These are phyloP conservation scores for Lipomyces oligophaga DNA, from an alignment of 805 yeast species.

Conservation along the genomic window DNA sequence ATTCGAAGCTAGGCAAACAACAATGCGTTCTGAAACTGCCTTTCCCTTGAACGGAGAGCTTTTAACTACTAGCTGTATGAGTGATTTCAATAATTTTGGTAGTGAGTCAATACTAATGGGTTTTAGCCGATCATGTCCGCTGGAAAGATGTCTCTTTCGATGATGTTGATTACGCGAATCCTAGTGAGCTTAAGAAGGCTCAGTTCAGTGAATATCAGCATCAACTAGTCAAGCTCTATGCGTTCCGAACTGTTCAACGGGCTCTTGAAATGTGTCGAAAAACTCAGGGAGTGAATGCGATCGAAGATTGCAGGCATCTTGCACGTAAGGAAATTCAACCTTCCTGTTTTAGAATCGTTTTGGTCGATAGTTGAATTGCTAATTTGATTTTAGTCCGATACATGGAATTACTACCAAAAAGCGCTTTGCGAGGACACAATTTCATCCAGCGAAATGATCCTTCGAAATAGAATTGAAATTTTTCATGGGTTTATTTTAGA, in stretches of 20 bases:
- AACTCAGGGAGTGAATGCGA: conserved; percentile 60
- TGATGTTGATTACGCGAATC: conserved; percentile 70
- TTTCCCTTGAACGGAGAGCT: no score
- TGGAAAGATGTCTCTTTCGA: conserved; percentile 62
- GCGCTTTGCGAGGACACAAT: conserved; percentile 65
- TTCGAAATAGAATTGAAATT: conserved; percentile 46
- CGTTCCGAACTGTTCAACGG: conserved; percentile 59
- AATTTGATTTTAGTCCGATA: conserved; percentile 42
- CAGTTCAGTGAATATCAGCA: conserved; percentile 74
- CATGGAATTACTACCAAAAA: conserved; percentile 68
- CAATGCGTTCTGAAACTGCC: background rate
- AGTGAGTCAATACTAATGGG: background rate
- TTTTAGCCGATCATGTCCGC: conserved; percentile 9
- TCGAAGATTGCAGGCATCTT: conserved; percentile 75
- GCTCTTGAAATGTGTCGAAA: conserved; percentile 71
- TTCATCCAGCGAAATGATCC: conserved; percentile 92
- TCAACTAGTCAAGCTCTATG: conserved; percentile 70
- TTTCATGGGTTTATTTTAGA: background rate
- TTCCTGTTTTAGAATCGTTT: background rate
- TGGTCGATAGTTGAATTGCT: background rate
- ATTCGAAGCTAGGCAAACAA: background rate
- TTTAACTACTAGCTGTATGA: conserved; percentile 1
- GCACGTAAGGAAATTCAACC: conserved; percentile 48
- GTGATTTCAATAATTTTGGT: background rate
- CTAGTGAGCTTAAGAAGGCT: conserved; percentile 61